Base-by-base conservation (phyloP, 768 basidiomycete species). In the Roridomyces roridus region DNA sequence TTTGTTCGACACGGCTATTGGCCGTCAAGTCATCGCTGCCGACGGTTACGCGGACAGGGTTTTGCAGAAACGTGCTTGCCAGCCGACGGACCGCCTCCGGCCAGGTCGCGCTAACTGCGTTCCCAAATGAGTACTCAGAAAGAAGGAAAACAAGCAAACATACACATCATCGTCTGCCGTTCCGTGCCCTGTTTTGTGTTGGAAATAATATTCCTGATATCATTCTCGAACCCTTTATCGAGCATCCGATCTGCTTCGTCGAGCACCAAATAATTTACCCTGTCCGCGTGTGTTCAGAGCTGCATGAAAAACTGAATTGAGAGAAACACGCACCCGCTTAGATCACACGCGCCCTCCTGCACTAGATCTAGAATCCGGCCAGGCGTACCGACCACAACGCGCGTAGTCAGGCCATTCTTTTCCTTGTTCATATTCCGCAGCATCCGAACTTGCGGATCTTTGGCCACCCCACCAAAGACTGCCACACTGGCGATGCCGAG, bases 191-290 rank as follows among this genome's bases (percentile, higher is more conserved):
- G 85, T 74, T 87, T 83, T 2, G 88, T 86, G 52, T 81, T 77
- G 8, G 83, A 86, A 59, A 98, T 95, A 67, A 99, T 98, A 57
- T 80, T 85, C 48, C 94, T 80, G 57, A 98, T 97, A 69, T 98
- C 97, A 66, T 98, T 97, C 71, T 99, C 97, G 70, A 99, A 99
- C 0, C 96, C 97, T 72, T 91, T 94, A 71, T 98, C 97, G 46
- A 99, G 80, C 96, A 98, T 98, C 46, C 96, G 83, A 75, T 98
- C 96, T 6, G 97, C 97, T 76, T 99, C 97, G 68, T 99, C 97
- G 58, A 99, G 77, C 10, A 98, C 96, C 20, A 98, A 78, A 74
- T 96, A 99, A 39, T 85, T 79, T 14, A 98, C 94, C 25, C 91
- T 94, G 59, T 5, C 9, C 20, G 41, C 37, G 20, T n/a, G 17